A percentile compares a stretch with the other conserved stretches of the same genome.
Evolutionary conservation across 1,284 basidiomycete species (phyloP).

Genomic region (Pyrrhoderma lamaoense): DNA sequence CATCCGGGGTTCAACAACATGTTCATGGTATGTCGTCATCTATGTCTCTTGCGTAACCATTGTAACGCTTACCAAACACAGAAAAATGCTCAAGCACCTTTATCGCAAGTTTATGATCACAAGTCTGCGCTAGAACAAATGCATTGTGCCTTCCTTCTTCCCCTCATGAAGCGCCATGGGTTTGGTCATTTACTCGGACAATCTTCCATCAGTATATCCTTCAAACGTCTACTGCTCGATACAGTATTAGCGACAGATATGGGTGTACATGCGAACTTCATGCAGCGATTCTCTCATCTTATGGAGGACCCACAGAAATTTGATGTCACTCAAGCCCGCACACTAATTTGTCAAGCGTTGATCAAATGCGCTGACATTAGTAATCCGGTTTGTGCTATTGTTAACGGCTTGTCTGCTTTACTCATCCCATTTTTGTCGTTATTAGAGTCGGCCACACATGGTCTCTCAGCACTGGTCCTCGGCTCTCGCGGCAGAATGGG

Average conservation of each 20-base stretch:
- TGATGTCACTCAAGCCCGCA: slow-evolving; percentile 43
- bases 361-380: slow-evolving; percentile 97
- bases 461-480: slow-evolving; percentile 89
- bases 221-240: slow-evolving; percentile 68
- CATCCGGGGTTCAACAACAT: slow-evolving; percentile 89
- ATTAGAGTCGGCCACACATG: slow-evolving; percentile 80
- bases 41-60: neutral
- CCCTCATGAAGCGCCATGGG: slow-evolving; percentile 76
- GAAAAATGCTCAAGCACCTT: slow-evolving; percentile 88
- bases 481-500: slow-evolving; percentile 85
- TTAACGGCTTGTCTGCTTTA: neutral
- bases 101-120: slow-evolving; percentile 83
- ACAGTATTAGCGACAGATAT: slow-evolving; percentile 91
- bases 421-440: slow-evolving; percentile 7
- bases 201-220: slow-evolving; percentile 35
- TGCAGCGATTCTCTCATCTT: slow-evolving; percentile 51
- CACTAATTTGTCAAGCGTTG: slow-evolving; percentile 81
- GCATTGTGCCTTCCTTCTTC: slow-evolving; percentile 80
- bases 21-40: slow-evolving; percentile 68
- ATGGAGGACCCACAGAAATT: slow-evolving; percentile 35
- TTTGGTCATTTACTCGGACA: slow-evolving; percentile 48
- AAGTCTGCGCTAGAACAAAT: slow-evolving; percentile 89
- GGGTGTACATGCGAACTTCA: slow-evolving; percentile 82
- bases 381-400: slow-evolving; percentile 68
- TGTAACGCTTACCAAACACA: slow-evolving; percentile 27